phyloP scores from a whole-genome alignment of 202 grass and related monocot genomes.

The Panicum hallii region DNA sequence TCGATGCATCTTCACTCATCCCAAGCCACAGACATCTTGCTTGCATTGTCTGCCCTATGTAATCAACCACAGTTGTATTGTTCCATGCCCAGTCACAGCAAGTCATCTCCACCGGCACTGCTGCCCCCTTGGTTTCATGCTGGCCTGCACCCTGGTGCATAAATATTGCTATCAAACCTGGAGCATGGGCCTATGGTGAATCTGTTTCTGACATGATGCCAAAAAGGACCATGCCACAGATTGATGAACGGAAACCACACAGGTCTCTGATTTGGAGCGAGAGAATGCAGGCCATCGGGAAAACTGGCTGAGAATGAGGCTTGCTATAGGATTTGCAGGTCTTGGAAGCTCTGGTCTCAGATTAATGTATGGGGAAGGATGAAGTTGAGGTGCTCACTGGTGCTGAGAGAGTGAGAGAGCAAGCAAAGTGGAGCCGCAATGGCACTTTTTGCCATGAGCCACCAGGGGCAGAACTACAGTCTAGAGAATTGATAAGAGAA shows the following conservation, averaged over 20 bases:
- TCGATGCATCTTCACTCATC: background rate
- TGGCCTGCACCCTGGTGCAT: background rate
- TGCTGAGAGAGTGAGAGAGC: background rate
- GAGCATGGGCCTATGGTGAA: background rate
- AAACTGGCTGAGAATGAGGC: background rate
- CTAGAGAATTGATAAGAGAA: background rate
- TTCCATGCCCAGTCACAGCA: background rate
- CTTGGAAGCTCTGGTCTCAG: background rate
- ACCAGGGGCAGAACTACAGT: background rate
- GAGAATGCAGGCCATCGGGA: background rate
- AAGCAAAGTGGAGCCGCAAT: background rate
- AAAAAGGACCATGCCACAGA: background rate
- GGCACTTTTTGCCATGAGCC: background rate
- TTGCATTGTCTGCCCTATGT: background rate
- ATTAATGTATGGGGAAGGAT: background rate
- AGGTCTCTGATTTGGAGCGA: background rate
- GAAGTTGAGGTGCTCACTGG: background rate
- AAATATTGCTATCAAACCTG: constrained; percentile 10
- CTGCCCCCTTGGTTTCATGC: background rate
- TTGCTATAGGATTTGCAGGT: background rate
- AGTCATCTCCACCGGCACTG: background rate
- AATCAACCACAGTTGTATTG: background rate
- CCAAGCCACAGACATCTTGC: background rate
- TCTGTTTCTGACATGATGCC: too few species aligned
- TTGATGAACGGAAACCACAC: background rate